These are phyloP conservation scores for Cryptosporidium viatorum DNA, from an alignment of 169 alveolate genomes.

Conservation along the genomic window DNA sequence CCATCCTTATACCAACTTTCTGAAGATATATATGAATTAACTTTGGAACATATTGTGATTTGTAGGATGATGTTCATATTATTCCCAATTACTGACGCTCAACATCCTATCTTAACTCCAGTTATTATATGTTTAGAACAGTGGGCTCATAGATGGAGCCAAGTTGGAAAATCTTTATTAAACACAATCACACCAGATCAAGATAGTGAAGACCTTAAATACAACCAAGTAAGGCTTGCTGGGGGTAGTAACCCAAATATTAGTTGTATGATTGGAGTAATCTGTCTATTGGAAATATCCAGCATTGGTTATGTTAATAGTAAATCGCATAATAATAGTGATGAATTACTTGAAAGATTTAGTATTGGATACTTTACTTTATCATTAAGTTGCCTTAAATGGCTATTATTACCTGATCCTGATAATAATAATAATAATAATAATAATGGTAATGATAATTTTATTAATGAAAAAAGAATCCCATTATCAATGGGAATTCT, in stretches of 20 bases:
- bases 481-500: constrained; percentile 16
- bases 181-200: not conserved
- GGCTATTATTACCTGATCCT: not conserved
- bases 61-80: constrained; percentile 58
- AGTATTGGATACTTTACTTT: constrained; percentile 53
- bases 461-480: not conserved
- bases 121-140: constrained; percentile 54
- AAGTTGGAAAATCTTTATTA: constrained; percentile 37
- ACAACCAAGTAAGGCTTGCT: constrained; percentile 31
- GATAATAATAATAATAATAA: not conserved
- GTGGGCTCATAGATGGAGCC: constrained; percentile 73
- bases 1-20: constrained; percentile 27
- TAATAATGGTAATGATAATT: not conserved
- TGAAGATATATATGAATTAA: constrained; percentile 24
- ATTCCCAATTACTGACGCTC: constrained; percentile 66
- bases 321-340: not conserved
- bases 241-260: constrained; percentile 19
- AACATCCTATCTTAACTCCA: constrained; percentile 63
- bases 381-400: constrained; percentile 55
- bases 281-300: constrained; percentile 35
- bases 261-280: constrained; percentile 48
- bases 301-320: constrained; percentile 53
- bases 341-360: constrained; percentile 22
- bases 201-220: not conserved
- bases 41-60: constrained; percentile 34